Evolutionary conservation across 2,329 filamentous ascomycete species (phyloP).

Genomic region (Hymenoscyphus scutula): DNA sequence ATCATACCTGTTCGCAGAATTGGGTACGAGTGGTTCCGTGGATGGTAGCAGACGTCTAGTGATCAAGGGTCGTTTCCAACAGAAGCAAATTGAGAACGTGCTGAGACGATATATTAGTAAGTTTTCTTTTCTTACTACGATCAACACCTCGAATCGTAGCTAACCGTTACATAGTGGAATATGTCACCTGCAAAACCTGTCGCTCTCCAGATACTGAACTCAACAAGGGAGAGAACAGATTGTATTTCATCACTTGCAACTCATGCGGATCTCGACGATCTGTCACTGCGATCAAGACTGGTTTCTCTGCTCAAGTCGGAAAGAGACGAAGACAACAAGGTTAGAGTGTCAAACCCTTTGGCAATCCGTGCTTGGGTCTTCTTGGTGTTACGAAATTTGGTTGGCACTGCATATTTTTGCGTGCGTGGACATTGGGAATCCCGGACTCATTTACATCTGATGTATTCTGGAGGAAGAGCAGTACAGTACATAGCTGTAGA

Average conservation of each 20-base stretch:
- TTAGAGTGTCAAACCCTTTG: constrained; percentile 47
- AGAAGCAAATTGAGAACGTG: constrained; percentile 98
- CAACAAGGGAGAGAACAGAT: constrained; percentile 97
- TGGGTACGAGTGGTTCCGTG: constrained; percentile 95
- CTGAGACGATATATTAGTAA: constrained; percentile 90
- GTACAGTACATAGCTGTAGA: constrained; percentile 12
- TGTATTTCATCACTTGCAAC: constrained; percentile 99
- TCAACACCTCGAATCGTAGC: constrained; percentile 9
- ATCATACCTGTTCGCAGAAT: constrained; percentile 93
- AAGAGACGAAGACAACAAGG: constrained; percentile 95
- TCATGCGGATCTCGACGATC: constrained; percentile 78
- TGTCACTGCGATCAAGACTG: constrained; percentile 98
- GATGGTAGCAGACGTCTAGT: constrained; percentile 90
- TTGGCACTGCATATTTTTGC: constrained; percentile 9
- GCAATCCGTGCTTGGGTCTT: background rate
- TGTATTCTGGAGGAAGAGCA: constrained; percentile 1
- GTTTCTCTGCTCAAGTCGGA: constrained; percentile 99
- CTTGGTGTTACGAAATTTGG: constrained; percentile 9
- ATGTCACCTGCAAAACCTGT: constrained; percentile 99
- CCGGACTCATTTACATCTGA: constrained; percentile 5
- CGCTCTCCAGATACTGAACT: constrained; percentile 91
- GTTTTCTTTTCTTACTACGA: constrained; percentile 40
- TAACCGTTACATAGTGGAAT: constrained; percentile 61
- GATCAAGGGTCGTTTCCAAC: constrained; percentile 99
- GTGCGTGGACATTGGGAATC: constrained; percentile 7